These are phyloP conservation scores for Trifolium pratense DNA, from an alignment of 306 rosid species.

Conservation along the genomic window DNA sequence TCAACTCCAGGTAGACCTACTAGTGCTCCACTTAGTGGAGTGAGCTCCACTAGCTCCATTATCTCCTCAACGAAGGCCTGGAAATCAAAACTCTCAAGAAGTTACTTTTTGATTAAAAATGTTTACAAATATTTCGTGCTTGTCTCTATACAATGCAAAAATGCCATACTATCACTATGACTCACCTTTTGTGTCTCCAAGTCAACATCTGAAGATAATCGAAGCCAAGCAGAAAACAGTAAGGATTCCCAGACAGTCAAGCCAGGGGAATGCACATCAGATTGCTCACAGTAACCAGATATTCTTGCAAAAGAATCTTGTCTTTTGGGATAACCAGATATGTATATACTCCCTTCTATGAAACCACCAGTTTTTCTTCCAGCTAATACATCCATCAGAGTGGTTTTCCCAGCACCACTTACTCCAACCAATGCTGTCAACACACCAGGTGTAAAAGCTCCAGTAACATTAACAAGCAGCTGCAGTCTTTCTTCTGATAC, in stretches of 20 bases:
- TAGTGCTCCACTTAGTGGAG: conserved; percentile 76
- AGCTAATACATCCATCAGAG: conserved; percentile 96
- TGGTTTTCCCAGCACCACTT: conserved; percentile 98
- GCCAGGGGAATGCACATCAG: conserved; percentile 94
- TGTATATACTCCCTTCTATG: conserved; percentile 74
- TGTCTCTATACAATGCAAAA: conserved; percentile 34
- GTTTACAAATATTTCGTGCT: conserved; percentile 13
- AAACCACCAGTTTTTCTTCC: conserved; percentile 94
- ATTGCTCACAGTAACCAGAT: conserved; percentile 98
- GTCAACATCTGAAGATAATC: conserved; percentile 83
- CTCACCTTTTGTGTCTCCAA: conserved; percentile 74
- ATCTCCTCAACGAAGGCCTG: conserved; percentile 97
- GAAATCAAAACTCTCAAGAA: conserved; percentile 37
- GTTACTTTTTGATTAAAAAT: conserved; percentile 9
- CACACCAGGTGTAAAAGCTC: conserved; percentile 91
- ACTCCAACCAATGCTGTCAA: conserved; percentile 96
- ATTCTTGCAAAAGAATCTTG: conserved; percentile 96
- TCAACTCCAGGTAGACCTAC: conserved; percentile 93
- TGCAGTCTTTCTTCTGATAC: conserved; percentile 77
- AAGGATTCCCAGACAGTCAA: conserved; percentile 90
- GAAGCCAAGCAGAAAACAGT: conserved; percentile 94
- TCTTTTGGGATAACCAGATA: conserved; percentile 90
- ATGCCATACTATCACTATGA: conserved; percentile 1
- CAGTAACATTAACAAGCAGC: conserved; percentile 81
- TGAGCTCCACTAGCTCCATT: conserved; percentile 98